A percentile compares a stretch with the other conserved stretches of the same genome.
Evolutionary conservation across 176 grass and related monocot species (phyloP).

Genomic region (Zizania latifolia): DNA sequence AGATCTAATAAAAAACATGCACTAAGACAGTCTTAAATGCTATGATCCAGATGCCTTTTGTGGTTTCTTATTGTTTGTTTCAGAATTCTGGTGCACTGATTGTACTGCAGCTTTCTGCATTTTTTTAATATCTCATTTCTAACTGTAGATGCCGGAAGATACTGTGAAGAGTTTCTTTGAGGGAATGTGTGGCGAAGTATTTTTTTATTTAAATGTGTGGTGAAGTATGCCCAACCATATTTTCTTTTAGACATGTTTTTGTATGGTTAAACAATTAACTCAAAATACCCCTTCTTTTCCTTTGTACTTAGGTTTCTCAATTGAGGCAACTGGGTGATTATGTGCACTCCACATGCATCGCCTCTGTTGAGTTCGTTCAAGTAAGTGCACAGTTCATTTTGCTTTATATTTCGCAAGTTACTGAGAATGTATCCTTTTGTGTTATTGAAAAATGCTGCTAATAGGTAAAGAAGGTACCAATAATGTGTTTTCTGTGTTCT

Average conservation of each 20-base stretch:
- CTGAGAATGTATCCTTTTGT: background rate
- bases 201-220: too few species aligned
- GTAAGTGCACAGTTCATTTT: slow-evolving; percentile 44
- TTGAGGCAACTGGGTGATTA: slow-evolving; percentile 88
- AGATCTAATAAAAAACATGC: too few species aligned
- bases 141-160: slow-evolving; percentile 58
- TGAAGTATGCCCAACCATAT: slow-evolving; percentile 51
- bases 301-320: slow-evolving; percentile 55
- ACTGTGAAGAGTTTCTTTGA: slow-evolving; percentile 83
- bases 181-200: too few species aligned
- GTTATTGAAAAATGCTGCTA: background rate
- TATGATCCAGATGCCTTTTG: background rate
- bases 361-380: slow-evolving; percentile 87
- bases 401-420: background rate
- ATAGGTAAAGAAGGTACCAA: background rate
- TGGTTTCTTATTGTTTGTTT: background rate
- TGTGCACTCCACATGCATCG: slow-evolving; percentile 79
- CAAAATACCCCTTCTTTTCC: background rate
- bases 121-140: background rate
- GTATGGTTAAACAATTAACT: background rate
- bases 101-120: background rate
- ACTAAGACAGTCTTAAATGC: background rate
- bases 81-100: background rate
- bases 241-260: slow-evolving; percentile 1
- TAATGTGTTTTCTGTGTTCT: background rate